A percentile compares a stretch with the other conserved stretches of the same genome.
Conservation (phyloP, 192 early-diverging fungal genomes). For the Dissophora ornata region DNA sequence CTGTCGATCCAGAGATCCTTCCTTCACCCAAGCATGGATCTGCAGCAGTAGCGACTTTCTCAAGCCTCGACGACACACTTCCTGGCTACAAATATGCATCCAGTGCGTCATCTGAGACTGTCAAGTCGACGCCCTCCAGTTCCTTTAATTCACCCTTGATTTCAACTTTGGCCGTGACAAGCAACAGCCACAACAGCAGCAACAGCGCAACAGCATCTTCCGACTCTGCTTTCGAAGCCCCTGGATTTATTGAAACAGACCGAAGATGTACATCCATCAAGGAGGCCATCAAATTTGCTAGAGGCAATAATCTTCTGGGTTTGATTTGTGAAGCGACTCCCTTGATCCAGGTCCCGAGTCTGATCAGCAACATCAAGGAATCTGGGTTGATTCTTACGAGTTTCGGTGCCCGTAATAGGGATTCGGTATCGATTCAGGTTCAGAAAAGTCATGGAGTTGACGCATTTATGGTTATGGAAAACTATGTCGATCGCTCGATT, state of each 20-base stretch:
- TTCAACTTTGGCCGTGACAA: slow-evolving; percentile 8
- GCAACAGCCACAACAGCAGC: no score
- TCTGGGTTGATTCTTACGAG: slow-evolving; percentile 91
- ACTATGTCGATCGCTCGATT: neutral
- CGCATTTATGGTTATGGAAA: slow-evolving; percentile 75
- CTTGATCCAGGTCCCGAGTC: slow-evolving; percentile 88
- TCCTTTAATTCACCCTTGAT: slow-evolving; percentile 7
- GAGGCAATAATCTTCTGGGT: slow-evolving; percentile 91
- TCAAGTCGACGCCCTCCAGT: slow-evolving; percentile 20
- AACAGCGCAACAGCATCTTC: no score
- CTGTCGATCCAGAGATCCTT: slow-evolving; percentile 26
- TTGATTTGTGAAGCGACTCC: slow-evolving; percentile 91
- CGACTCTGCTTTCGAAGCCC: no score
- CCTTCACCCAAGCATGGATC: slow-evolving; percentile 37
- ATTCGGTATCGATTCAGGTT: slow-evolving; percentile 64
- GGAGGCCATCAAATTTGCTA: slow-evolving; percentile 94
- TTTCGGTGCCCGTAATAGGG: slow-evolving; percentile 81
- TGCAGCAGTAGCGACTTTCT: slow-evolving; percentile 7
- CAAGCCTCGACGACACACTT: neutral
- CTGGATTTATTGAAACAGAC: slow-evolving; percentile 57
- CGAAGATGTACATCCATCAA: slow-evolving; percentile 79
- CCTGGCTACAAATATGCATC: slow-evolving; percentile 15
- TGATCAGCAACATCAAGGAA: slow-evolving; percentile 93
- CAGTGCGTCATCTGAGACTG: slow-evolving; percentile 23
- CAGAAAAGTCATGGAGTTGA: slow-evolving; percentile 92